Conservation (phyloP, 495 filamentous ascomycete species). For the Staphylotrichum tortipilum region DNA sequence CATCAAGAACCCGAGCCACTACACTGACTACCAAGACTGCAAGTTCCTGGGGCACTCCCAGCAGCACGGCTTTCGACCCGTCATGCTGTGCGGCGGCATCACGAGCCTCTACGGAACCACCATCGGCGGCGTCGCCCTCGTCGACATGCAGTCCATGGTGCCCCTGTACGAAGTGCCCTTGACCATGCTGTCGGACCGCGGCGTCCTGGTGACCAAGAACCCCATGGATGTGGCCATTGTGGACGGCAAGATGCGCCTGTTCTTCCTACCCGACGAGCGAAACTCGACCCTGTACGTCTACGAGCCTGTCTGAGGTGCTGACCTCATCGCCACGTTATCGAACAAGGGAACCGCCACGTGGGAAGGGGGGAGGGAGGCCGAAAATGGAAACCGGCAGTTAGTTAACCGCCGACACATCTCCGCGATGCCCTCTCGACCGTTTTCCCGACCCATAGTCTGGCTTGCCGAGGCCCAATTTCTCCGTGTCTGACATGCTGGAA, state of each 20-base stretch:
- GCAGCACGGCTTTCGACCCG: conserved; percentile 9
- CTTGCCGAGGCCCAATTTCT: too few species aligned
- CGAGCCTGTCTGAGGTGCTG: conserved; percentile 23
- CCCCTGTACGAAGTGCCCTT: conserved; percentile 29
- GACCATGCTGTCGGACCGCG: conserved; percentile 24
- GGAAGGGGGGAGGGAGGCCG: too few species aligned
- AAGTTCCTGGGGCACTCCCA: conserved; percentile 31
- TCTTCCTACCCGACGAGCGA: conserved; percentile 28
- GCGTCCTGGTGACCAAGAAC: conserved; percentile 26
- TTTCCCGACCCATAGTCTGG: too few species aligned
- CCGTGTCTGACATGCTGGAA: too few species aligned
- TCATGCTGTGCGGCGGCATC: conserved; percentile 34
- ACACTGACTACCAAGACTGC: conserved; percentile 33
- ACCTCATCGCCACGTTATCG: too few species aligned
- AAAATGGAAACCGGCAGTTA: too few species aligned
- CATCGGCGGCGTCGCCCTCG: conserved; percentile 31
- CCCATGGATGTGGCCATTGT: conserved; percentile 30
- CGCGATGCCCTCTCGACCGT: too few species aligned
- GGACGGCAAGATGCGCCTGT: conserved; percentile 29
- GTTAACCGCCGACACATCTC: too few species aligned
- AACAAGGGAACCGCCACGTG: too few species aligned
- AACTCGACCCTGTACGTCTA: conserved; percentile 32
- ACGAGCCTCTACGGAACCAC: conserved; percentile 14
- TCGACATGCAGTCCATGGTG: conserved; percentile 29
- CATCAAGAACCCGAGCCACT: conserved; percentile 23